Base-by-base conservation (phyloP, 768 basidiomycete species). In the Leccinum subtestaceum region DNA sequence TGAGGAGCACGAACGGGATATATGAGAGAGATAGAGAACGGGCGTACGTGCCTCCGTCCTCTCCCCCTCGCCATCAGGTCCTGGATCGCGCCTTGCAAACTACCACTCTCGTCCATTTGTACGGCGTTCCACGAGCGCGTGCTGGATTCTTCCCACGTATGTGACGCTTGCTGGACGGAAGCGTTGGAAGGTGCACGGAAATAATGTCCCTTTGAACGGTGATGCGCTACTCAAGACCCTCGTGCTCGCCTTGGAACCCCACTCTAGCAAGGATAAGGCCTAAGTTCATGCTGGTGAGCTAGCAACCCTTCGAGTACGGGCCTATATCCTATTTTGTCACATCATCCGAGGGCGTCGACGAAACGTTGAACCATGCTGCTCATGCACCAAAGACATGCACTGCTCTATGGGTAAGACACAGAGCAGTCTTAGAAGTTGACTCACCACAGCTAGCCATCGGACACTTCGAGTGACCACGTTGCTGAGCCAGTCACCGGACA, bases 121-220 rank as follows among this genome's bases (percentile, higher is more conserved):
- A 98, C 93, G 1, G 89, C 91, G 65, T 98, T 96, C 97, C 97
- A 99, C 48, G 93, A 91, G 40, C 95, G 87, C 36, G 90, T 86
- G 70, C 94, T 97, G 4, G 89, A 88, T 1, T 92, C 96, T 70
- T 98, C 96, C 96, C 95, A 98, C 31, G 93, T 91, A 65, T 96
- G 29, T 10, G 29, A 95, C 5, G 87, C 82, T 84, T 88, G 86
- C 88, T 89, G 68, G 32, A 58, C 34, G 47, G 34, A 29, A 15
- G 47, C 15, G 25, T 38, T 29, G 25, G 19, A 48, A 27, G 13
- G 4, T 25, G 31, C 7, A 27, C 15, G 49, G 62, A 48, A 56
- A 38, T 54, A 21, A 53, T 31, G 76, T 76, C 0, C 66, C 76
- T 1, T 66, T 83, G 45, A 69, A 81, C 27, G 79, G 80, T 0